Evolutionary conservation across 2,329 filamentous ascomycete genomes (phyloP), one percentile per base, ranked within the genome.

Genomic region (Verticillium nonalfalfae): DNA sequence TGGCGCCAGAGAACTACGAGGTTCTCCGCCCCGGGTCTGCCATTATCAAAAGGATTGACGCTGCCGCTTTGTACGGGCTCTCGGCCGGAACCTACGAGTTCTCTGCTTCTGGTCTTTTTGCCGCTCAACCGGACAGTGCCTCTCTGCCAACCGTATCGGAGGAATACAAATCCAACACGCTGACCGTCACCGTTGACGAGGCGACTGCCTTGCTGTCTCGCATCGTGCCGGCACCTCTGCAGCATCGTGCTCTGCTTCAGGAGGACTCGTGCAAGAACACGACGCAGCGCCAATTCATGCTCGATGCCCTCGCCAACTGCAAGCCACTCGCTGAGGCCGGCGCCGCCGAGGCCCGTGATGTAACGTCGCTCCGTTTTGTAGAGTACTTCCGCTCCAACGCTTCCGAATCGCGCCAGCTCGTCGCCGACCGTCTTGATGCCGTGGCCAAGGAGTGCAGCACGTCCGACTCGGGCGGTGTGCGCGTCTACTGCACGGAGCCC

Each of bases 311-410:
- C 13, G 18, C 58, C 3, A 64, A 69, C 61, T 69, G 67, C 57
- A 57, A 65, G 50, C 57, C 26, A 2, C 35, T 68, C 4, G 64
- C 67, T 34, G 57, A 61, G 7, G 67, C 64, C 1, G 66, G 65
- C 1, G 67, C 66, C 1, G 67, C 61, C 3, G 67, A 69, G 33
- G 68, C 66, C 0, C 59, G 61, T 1, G 62, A 69, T 38, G 58
- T 55, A 4, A 45, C 64, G 6, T 68, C 67, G 3, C 40, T 60
- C 34, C 65, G 65, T 1, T 68, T 69, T 31, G 64, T 65, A 15
- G 68, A 69, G 60, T 68, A 67, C 54, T 68, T 68, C 63, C 59
- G 58, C 26, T 66, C 62, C 15, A 68, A 68, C 60, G 63, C 64
- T 0, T 65, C 65, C 7, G 59, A 54, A 10, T 63, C 66, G 35